Conservation (phyloP, 306 rosid genomes). For the Castanospermum australe region DNA sequence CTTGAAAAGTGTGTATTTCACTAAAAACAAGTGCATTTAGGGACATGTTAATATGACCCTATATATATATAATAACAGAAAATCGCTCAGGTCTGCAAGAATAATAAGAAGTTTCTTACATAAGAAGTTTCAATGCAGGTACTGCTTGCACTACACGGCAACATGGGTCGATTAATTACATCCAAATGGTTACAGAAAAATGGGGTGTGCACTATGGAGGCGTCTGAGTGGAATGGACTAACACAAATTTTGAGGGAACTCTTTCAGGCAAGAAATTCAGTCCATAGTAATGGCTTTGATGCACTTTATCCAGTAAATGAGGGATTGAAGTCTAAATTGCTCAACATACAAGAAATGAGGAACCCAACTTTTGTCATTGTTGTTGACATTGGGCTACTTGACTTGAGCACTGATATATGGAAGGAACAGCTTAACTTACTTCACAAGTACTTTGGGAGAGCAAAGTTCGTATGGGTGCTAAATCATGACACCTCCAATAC, state of each 20-base stretch:
- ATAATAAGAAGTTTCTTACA: neutral
- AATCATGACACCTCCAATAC: slow-evolving; percentile 87
- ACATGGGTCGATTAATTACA: slow-evolving; percentile 66
- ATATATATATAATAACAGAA: neutral
- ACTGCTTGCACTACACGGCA: slow-evolving; percentile 77
- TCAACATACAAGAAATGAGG: slow-evolving; percentile 59
- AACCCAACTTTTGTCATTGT: slow-evolving; percentile 66
- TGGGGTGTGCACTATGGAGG: slow-evolving; percentile 71
- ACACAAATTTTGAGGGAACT: slow-evolving; percentile 79
- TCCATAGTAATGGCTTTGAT: slow-evolving; percentile 52
- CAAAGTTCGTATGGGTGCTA: slow-evolving; percentile 88
- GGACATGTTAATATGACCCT: neutral
- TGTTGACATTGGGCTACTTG: slow-evolving; percentile 84
- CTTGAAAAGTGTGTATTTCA: neutral
- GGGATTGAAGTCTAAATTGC: slow-evolving; percentile 54
- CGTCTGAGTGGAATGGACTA: slow-evolving; percentile 95
- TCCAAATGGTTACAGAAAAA: slow-evolving; percentile 77
- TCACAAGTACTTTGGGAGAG: slow-evolving; percentile 70
- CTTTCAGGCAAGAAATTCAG: slow-evolving; percentile 59
- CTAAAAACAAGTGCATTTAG: neutral
- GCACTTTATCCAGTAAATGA: slow-evolving; percentile 52
- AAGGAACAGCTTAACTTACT: slow-evolving; percentile 92
- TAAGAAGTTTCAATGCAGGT: slow-evolving; percentile 51
- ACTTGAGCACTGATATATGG: slow-evolving; percentile 98
- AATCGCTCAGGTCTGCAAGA: neutral